A percentile compares a stretch with the other conserved stretches of the same genome.
These are phyloP conservation scores for Boletus edulis DNA, from an alignment of 768 basidiomycete species.

Conservation along the genomic window DNA sequence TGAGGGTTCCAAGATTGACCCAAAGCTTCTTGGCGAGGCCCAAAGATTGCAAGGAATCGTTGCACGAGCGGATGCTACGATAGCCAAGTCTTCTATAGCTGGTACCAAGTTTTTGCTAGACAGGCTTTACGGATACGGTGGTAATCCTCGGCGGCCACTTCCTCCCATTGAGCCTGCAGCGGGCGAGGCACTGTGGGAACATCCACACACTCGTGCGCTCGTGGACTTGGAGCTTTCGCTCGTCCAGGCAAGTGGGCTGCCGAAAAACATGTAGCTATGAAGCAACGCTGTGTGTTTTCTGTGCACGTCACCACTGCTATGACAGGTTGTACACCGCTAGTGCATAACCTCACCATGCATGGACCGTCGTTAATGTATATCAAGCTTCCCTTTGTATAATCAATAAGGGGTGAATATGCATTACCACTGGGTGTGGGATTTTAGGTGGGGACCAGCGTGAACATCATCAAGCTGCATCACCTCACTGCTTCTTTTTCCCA, in stretches of 20 bases:
- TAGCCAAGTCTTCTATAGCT: slow-evolving; percentile 70
- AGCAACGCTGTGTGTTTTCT: neutral
- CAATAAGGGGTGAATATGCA: no score
- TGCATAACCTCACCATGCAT: no score
- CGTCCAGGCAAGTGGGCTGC: slow-evolving; percentile 28
- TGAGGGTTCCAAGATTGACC: slow-evolving; percentile 51
- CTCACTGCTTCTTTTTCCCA: no score
- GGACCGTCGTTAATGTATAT: no score
- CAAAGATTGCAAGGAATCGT: slow-evolving; percentile 77
- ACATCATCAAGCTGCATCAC: no score
- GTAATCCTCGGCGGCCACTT: slow-evolving; percentile 74
- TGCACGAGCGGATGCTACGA: slow-evolving; percentile 77
- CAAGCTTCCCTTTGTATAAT: no score
- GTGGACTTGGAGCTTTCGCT: slow-evolving; percentile 61
- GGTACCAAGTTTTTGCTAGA: slow-evolving; percentile 83
- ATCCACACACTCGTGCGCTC: slow-evolving; percentile 69
- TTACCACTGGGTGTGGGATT: no score
- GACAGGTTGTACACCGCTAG: no score
- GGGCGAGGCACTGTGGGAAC: slow-evolving; percentile 66
- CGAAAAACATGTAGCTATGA: neutral
- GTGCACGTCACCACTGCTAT: neutral
- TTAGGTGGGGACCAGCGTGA: no score
- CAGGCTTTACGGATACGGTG: slow-evolving; percentile 79
- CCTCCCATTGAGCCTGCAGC: slow-evolving; percentile 56
- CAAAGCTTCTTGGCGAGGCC: slow-evolving; percentile 61